phyloP scores from a whole-genome alignment of 23 red algal genomes.

The Agarophyton chilense region DNA sequence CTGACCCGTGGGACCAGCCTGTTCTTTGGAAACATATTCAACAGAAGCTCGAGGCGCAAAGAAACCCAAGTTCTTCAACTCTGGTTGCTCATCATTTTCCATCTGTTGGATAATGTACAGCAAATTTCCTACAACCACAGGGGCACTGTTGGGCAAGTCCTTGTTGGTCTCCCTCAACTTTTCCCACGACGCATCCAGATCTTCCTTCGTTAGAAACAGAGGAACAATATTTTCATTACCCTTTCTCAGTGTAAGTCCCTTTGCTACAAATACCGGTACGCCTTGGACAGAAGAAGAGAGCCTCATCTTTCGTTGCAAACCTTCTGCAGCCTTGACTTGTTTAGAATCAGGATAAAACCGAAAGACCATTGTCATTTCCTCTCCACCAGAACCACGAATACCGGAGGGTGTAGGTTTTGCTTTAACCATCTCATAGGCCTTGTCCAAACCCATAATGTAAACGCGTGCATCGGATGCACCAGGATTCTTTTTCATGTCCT shows the following conservation, averaged over 20 bases:
- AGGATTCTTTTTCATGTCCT: slow-evolving; percentile 87
- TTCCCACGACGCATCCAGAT: slow-evolving; percentile 90
- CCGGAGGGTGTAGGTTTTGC: slow-evolving; percentile 85
- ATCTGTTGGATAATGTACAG: slow-evolving; percentile 83
- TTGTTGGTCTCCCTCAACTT: slow-evolving; percentile 73
- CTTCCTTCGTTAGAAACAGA: slow-evolving; percentile 93
- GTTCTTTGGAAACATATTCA: slow-evolving; percentile 76
- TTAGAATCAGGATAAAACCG: slow-evolving; percentile 89
- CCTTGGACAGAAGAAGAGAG: slow-evolving; percentile 48
- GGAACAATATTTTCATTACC: slow-evolving; percentile 88
- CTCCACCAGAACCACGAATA: slow-evolving; percentile 77
- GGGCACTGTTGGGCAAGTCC: slow-evolving; percentile 68
- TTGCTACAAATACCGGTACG: slow-evolving; percentile 91
- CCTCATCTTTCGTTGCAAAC: slow-evolving; percentile 70
- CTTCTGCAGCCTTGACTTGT: slow-evolving; percentile 82
- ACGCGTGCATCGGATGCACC: slow-evolving; percentile 87
- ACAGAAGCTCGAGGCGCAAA: slow-evolving; percentile 68
- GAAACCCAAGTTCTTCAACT: slow-evolving; percentile 67
- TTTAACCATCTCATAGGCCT: slow-evolving; percentile 99
- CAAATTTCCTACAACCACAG: slow-evolving; percentile 79
- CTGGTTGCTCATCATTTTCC: slow-evolving; percentile 63
- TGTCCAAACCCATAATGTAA: slow-evolving; percentile 95
- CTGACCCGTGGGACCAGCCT: slow-evolving; percentile 67
- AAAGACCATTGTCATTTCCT: slow-evolving; percentile 97
- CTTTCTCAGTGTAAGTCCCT: slow-evolving; percentile 90